These are phyloP conservation scores for Lumnitzera racemosa DNA, from an alignment of 345 rosid genomes.

Conservation along the genomic window DNA sequence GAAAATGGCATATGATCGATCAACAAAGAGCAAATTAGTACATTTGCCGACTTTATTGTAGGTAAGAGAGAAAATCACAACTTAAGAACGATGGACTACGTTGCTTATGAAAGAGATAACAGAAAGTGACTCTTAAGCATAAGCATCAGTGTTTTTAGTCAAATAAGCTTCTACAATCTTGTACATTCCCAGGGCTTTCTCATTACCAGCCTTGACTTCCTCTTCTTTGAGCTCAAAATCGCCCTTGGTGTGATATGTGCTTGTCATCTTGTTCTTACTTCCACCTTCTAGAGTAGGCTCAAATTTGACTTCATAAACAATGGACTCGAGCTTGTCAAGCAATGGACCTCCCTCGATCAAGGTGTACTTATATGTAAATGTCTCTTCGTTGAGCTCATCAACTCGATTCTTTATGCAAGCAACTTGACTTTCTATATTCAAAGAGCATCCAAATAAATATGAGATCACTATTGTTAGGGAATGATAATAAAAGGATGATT, in stretches of 20 bases:
- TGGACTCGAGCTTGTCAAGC: constrained; percentile 9
- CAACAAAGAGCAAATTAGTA: too few species aligned
- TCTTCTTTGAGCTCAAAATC: constrained; percentile 20
- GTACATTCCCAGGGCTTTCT: constrained; percentile 15
- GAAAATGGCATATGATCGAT: too few species aligned
- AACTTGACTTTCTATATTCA: not conserved
- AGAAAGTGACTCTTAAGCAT: not conserved
- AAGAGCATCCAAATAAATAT: not conserved
- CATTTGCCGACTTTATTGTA: too few species aligned
- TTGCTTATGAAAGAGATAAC: too few species aligned
- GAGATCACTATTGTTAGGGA: not conserved
- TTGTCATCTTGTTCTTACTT: constrained; percentile 9
- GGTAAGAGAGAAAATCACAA: too few species aligned
- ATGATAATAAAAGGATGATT: too few species aligned
- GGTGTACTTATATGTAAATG: constrained; percentile 10
- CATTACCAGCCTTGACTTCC: constrained; percentile 26
- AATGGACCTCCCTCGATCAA: constrained; percentile 17
- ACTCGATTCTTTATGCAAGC: constrained; percentile 14
- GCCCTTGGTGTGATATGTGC: constrained; percentile 14
- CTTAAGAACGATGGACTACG: not conserved
- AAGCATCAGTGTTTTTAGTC: constrained; percentile 25
- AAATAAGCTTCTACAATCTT: constrained; percentile 32
- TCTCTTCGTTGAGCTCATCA: constrained; percentile 13
- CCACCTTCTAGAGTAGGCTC: constrained; percentile 11
- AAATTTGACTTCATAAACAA: constrained; percentile 9